These are phyloP conservation scores for Hericium rajendrae DNA, from an alignment of 768 basidiomycete species.

Conservation along the genomic window DNA sequence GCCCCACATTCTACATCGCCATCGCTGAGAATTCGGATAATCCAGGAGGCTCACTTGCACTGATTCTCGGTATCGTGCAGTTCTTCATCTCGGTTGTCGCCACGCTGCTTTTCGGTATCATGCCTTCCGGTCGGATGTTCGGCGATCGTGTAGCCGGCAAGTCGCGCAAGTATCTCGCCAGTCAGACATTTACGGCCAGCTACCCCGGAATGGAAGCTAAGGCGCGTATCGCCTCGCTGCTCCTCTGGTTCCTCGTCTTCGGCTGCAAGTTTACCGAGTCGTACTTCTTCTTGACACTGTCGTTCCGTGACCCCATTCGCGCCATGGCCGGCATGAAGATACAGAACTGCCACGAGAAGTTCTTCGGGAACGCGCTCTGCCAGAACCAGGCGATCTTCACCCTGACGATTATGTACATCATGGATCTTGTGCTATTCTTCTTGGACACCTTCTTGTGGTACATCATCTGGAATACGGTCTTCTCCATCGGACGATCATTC, in stretches of 20 bases:
- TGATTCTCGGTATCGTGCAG: conserved; percentile 93
- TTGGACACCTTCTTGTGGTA: conserved; percentile 99
- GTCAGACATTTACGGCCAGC: conserved; percentile 95
- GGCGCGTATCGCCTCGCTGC: conserved; percentile 68
- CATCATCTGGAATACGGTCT: conserved; percentile 98
- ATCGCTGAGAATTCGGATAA: conserved; percentile 54
- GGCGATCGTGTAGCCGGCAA: conserved; percentile 96
- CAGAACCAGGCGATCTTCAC: conserved; percentile 92
- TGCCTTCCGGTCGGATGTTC: conserved; percentile 98
- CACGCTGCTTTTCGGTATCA: conserved; percentile 78
- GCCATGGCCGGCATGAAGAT: conserved; percentile 98
- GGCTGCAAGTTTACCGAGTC: conserved; percentile 95
- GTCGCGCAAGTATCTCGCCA: conserved; percentile 93
- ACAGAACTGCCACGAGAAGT: conserved; percentile 80
- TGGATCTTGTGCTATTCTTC: conserved; percentile 97
- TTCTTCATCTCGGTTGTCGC: conserved; percentile 88
- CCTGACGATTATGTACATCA: conserved; percentile 95
- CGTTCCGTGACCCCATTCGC: conserved; percentile 85
- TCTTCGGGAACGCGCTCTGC: conserved; percentile 79
- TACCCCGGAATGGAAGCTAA: conserved; percentile 62
- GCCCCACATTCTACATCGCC: conserved; percentile 91
- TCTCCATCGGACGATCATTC: conserved; percentile 83
- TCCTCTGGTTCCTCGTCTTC: conserved; percentile 89
- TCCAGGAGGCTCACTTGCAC: conserved; percentile 59
- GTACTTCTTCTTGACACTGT: conserved; percentile 95